Evolutionary conservation across 2,329 filamentous ascomycete species (phyloP).

Genomic region (Cercospora sp.): DNA sequence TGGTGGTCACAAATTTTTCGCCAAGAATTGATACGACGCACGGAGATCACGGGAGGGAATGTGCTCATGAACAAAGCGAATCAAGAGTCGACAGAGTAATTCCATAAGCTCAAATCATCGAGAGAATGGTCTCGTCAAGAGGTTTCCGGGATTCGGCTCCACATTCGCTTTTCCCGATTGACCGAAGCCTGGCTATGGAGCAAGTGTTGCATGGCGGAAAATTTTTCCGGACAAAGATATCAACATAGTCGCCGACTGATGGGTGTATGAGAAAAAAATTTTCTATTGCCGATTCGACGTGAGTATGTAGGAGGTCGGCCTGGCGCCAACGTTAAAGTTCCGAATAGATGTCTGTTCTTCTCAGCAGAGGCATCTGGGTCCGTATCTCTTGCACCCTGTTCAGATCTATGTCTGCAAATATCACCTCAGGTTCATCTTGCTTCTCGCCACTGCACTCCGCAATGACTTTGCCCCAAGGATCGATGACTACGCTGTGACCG

Average conservation of each 20-base stretch:
- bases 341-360: conserved; percentile 39
- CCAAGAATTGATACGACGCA: neutral
- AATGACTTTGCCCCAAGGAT: conserved; percentile 80
- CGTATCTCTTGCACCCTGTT: conserved; percentile 42
- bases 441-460: conserved; percentile 60
- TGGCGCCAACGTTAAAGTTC: no score
- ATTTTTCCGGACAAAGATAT: no score
- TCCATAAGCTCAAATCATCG: neutral
- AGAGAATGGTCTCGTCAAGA: neutral
- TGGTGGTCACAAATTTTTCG: neutral
- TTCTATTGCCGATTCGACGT: neutral
- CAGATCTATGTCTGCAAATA: conserved; percentile 44
- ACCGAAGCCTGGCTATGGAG: neutral
- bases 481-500: conserved; percentile 80
- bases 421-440: conserved; percentile 46
- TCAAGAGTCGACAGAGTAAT: neutral
- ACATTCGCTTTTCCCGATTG: neutral
- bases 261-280: no score
- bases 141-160: neutral
- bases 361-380: conserved; percentile 40
- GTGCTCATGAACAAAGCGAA: neutral
- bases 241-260: no score
- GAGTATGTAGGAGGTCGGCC: neutral
- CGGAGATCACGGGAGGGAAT: neutral
- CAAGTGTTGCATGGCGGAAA: neutral